Conservation (phyloP, 1,139 yeast species). For the Scheffersomyces lignicola region DNA sequence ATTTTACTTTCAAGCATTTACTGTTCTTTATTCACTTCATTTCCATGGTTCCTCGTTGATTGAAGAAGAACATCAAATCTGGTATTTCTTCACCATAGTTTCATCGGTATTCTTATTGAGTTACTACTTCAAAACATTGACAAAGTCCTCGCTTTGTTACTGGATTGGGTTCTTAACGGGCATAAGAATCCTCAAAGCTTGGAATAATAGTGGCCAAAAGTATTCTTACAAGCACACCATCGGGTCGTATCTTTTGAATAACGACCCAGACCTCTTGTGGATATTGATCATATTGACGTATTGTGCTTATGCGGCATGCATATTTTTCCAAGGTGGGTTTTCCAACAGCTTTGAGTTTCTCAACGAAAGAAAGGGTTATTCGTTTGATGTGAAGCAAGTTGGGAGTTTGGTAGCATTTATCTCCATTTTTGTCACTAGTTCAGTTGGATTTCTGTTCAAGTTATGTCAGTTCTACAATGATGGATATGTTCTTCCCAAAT, state of each 20-base stretch:
- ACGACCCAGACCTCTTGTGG: slow-evolving; percentile 48
- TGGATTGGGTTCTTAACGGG: slow-evolving; percentile 37
- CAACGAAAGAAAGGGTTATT: not conserved
- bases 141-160: slow-evolving; percentile 5
- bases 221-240: slow-evolving; percentile 46
- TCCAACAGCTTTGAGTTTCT: slow-evolving; percentile 5
- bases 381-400: slow-evolving; percentile 16
- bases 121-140: slow-evolving; percentile 12
- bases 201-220: slow-evolving; percentile 93
- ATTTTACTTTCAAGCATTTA: slow-evolving; percentile 27
- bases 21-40: slow-evolving; percentile 51
- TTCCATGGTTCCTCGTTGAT: slow-evolving; percentile 89
- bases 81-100: slow-evolving; percentile 78
- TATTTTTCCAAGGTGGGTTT: slow-evolving; percentile 31
- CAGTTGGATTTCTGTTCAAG: slow-evolving; percentile 56
- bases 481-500: slow-evolving; percentile 49
- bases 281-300: slow-evolving; percentile 44
- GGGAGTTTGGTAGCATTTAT: slow-evolving; percentile 38
- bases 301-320: slow-evolving; percentile 18
- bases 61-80: slow-evolving; percentile 95
- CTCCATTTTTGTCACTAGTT: slow-evolving; percentile 36
- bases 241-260: slow-evolving; percentile 44
- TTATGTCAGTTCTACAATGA: slow-evolving; percentile 54
- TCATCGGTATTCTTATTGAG: slow-evolving; percentile 16
- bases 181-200: slow-evolving; percentile 68